These are phyloP conservation scores for Chalciporus pseudorubinellus DNA, from an alignment of 768 basidiomycete genomes.

Conservation along the genomic window DNA sequence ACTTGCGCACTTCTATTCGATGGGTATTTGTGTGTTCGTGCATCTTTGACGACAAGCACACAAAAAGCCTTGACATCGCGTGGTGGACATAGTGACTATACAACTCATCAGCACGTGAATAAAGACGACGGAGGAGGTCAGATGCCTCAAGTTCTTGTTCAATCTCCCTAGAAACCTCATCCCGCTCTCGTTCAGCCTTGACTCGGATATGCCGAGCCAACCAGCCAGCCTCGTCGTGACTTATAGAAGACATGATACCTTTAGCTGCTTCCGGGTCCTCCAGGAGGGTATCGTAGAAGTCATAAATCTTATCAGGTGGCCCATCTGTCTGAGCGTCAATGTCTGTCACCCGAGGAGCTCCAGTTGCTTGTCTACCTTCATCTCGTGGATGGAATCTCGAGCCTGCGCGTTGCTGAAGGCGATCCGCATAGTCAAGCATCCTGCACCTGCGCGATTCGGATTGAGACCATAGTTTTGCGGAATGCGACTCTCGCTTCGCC, in stretches of 20 bases:
- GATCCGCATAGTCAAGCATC: constrained; percentile 62
- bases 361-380: constrained; percentile 36
- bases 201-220: constrained; percentile 53
- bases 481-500: constrained; percentile 59
- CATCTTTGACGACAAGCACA: constrained; percentile 66
- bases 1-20: constrained; percentile 67
- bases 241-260: constrained; percentile 41
- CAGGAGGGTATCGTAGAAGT: constrained; percentile 56
- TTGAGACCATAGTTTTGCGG: constrained; percentile 53
- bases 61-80: constrained; percentile 77
- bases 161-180: constrained; percentile 55
- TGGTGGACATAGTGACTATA: constrained; percentile 60
- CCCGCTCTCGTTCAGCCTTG: constrained; percentile 47
- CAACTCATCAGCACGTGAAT: constrained; percentile 3
- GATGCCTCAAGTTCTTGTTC: constrained; percentile 72
- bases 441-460: constrained; percentile 53
- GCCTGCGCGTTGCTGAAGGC: constrained; percentile 58
- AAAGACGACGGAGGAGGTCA: constrained; percentile 2
- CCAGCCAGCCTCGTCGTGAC: constrained; percentile 56
- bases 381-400: constrained; percentile 38
- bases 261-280: constrained; percentile 53
- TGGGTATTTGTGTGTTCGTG: constrained; percentile 48
- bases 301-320: constrained; percentile 48
- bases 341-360: neutral
- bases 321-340: constrained; percentile 15